phyloP scores from a whole-genome alignment of 176 grass and related monocot genomes.

The Lolium multiflorum region DNA sequence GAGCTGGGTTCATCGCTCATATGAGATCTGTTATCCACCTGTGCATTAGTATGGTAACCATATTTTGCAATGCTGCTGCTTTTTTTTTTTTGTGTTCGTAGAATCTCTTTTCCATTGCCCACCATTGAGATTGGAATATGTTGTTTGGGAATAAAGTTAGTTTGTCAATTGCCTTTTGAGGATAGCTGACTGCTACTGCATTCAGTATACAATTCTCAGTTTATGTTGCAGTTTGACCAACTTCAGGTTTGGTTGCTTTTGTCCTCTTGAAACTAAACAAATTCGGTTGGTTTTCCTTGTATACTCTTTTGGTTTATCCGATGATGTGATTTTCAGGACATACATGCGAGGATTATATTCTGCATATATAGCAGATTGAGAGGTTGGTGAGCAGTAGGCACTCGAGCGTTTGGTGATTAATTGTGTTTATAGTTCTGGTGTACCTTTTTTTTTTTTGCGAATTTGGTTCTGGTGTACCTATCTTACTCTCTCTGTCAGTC shows the following conservation, averaged over 20 bases:
- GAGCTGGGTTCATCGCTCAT: no score
- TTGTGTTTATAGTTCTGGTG: slow-evolving; percentile 12
- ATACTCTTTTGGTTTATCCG: background rate
- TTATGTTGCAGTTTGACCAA: slow-evolving; percentile 12
- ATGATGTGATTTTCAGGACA: slow-evolving; percentile 1
- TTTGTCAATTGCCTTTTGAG: background rate
- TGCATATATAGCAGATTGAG: background rate
- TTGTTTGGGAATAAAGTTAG: slow-evolving; percentile 33
- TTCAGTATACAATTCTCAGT: no score
- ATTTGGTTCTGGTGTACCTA: background rate
- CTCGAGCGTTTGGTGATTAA: background rate
- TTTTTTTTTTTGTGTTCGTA: background rate
- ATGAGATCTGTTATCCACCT: slow-evolving; percentile 1
- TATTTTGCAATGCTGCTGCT: slow-evolving; percentile 7
- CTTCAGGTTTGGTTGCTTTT: slow-evolving; percentile 29
- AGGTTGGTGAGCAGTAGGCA: slow-evolving; percentile 35
- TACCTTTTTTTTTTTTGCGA: no score
- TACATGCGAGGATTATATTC: background rate
- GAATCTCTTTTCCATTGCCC: slow-evolving; percentile 18
- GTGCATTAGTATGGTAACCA: slow-evolving; percentile 26
- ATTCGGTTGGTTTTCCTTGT: background rate
- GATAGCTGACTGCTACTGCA: background rate
- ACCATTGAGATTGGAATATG: slow-evolving; percentile 33
- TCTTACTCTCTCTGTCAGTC: background rate
- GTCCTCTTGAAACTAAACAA: background rate